Evolutionary conservation across 768 basidiomycete species (phyloP), one percentile per base, ranked within the genome.

Genomic region (Sutorius australiensis): DNA sequence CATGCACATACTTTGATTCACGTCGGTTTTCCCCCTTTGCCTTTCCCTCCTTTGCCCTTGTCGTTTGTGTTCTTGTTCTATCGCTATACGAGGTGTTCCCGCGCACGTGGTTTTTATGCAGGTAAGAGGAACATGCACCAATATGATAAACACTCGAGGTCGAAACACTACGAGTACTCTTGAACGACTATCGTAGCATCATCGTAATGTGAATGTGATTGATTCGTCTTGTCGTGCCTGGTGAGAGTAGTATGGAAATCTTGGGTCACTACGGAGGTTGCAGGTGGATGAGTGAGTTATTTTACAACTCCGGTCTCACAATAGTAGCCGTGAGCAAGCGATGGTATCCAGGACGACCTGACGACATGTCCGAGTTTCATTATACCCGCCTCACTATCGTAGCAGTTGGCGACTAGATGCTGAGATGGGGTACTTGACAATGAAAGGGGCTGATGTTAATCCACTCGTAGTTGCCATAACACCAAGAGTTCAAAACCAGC

Each of bases 141-240:
- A 54, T 54, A 65, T 58, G 61, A 63, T 59, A 48, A 40, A 28
- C 53, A 40, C 49, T 43, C 48, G 27, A 48, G 42, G 46, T 53
- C 56, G 40, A 61, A 68, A 60, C 48, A 58, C 16, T 69, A 69
- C 59, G 32, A 51, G 66, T 69, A 67, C 49, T 59, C 48, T 67
- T 61, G 53, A 55, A 58, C 39, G 59, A 59, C 17, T 67, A 67
- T 51, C 51, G 39, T 67, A 67, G 61, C 51, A 47, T 13, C 44
- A 36, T 48, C 55, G 43, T 66, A 70, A 70, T 68, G 40, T 42
- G 47, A 67, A 48, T 8, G 53, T 43, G 51, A 69, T 52, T 12
- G 53, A 62, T 62, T 53, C 36, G 24, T 24, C 24, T 24, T 4
- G 24, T 24, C 4, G 24, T 24, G 24, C 24, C 24, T 24, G 24